These are phyloP conservation scores for Acidiella bohemica DNA, from an alignment of 495 filamentous ascomycete species.

Conservation along the genomic window DNA sequence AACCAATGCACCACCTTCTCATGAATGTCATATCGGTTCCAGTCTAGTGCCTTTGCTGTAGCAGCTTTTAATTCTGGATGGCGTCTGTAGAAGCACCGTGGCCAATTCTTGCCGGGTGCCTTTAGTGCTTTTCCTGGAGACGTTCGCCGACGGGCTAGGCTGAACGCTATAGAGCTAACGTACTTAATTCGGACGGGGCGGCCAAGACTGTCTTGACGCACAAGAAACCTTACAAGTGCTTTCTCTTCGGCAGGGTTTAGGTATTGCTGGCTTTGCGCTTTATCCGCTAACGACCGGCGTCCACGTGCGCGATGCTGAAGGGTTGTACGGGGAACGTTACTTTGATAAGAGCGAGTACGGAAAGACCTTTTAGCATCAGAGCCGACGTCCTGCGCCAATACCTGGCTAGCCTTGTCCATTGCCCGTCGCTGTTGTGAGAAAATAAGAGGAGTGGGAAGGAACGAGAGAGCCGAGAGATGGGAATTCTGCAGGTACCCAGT, in stretches of 20 bases:
- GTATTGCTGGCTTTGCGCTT: not conserved
- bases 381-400: not conserved
- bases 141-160: not conserved
- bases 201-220: not conserved
- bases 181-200: not conserved
- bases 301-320: slow-evolving; percentile 1
- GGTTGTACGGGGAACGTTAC: not conserved
- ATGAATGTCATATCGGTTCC: not conserved
- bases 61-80: too few species aligned
- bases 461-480: not conserved
- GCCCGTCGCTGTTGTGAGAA: not conserved
- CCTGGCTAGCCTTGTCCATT: not conserved
- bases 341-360: not conserved
- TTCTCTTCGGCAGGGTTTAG: not conserved
- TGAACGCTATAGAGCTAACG: slow-evolving; percentile 1
- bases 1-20: not conserved
- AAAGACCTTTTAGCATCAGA: not conserved
- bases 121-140: not conserved
- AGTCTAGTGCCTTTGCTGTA: not conserved
- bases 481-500: not conserved
- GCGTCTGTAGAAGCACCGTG: too few species aligned
- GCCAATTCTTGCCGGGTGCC: not conserved
- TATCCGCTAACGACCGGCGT: not conserved
- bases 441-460: not conserved
- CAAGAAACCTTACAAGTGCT: not conserved